These are phyloP conservation scores for Globisporangium barbulae DNA, from an alignment of 352 stramenopile genomes.

Conservation along the genomic window DNA sequence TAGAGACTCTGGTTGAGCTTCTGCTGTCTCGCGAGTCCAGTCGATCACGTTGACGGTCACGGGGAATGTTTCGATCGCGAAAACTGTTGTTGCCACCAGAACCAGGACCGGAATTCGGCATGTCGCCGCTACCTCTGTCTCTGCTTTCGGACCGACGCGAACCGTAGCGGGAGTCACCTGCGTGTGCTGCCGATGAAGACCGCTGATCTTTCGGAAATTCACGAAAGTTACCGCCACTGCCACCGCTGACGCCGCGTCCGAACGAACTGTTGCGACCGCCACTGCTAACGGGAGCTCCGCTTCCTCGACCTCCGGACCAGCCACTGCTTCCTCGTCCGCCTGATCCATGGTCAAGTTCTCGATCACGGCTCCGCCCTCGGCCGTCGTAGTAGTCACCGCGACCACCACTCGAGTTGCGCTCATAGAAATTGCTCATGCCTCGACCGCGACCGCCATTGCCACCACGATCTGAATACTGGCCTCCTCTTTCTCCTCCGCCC, in stretches of 20 bases:
- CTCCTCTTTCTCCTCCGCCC: conserved; percentile 26
- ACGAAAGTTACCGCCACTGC: conserved; percentile 29
- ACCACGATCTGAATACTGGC: conserved; percentile 16
- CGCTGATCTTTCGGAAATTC: conserved; percentile 35
- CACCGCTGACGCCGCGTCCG: conserved; percentile 3
- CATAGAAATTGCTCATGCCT: conserved; percentile 22
- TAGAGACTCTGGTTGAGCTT: conserved; percentile 15
- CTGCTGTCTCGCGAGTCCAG: conserved; percentile 24
- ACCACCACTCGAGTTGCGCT: conserved; percentile 18
- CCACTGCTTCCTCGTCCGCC: conserved; percentile 16
- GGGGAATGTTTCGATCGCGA: conserved; percentile 32
- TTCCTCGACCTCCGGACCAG: conserved; percentile 16
- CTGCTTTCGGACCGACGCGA: conserved; percentile 33
- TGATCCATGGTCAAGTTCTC: conserved; percentile 26
- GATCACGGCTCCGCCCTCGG: conserved; percentile 30
- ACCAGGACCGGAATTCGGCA: conserved; percentile 3
- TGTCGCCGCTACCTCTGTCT: conserved; percentile 35
- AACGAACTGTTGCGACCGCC: conserved; percentile 20
- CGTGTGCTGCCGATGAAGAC: neutral
- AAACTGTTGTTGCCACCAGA: conserved; percentile 20
- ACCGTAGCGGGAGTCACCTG: conserved; percentile 24
- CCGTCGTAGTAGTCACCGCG: conserved; percentile 32
- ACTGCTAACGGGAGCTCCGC: conserved; percentile 16
- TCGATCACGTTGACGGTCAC: conserved; percentile 27
- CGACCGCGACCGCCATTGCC: conserved; percentile 15